Evolutionary conservation across 2,329 filamentous ascomycete species (phyloP).

Genomic region (Amylocarpus encephaloides): DNA sequence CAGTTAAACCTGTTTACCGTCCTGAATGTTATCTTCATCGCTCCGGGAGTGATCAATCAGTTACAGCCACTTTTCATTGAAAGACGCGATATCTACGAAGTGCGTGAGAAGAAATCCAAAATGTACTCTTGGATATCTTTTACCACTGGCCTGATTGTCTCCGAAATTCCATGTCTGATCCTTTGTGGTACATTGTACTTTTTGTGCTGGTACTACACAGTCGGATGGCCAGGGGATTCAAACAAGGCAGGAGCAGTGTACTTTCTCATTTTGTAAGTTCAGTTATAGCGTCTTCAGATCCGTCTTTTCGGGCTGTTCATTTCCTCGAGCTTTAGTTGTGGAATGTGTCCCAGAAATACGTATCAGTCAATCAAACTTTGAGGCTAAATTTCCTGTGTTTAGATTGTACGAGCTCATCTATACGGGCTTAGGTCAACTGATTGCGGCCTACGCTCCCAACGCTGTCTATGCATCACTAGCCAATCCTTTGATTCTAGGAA

Average conservation of each 20-base stretch:
- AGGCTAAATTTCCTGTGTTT: no score
- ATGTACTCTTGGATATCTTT: conserved; percentile 78
- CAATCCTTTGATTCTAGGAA: conserved; percentile 36
- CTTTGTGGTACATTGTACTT: conserved; percentile 62
- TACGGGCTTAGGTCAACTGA: conserved; percentile 74
- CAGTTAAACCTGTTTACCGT: conserved; percentile 60
- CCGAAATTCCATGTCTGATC: conserved; percentile 66
- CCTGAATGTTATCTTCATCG: conserved; percentile 49
- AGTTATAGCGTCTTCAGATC: no score
- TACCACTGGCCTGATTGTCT: conserved; percentile 63
- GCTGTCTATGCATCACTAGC: conserved; percentile 66
- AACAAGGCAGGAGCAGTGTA: conserved; percentile 67
- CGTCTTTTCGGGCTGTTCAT: no score
- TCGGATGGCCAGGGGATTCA: conserved; percentile 60
- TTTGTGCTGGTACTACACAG: conserved; percentile 69
- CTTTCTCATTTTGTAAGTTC: conserved; percentile 69
- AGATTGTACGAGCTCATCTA: conserved; percentile 53
- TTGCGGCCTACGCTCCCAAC: conserved; percentile 67
- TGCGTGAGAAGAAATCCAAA: conserved; percentile 63
- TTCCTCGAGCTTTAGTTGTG: no score
- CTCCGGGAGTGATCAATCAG: conserved; percentile 68
- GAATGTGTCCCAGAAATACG: no score
- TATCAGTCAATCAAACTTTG: no score
- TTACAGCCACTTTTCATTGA: conserved; percentile 48
- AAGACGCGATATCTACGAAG: conserved; percentile 67